These are phyloP conservation scores for Colletotrichum tabaci DNA, from an alignment of 2,329 filamentous ascomycete genomes.

Conservation along the genomic window DNA sequence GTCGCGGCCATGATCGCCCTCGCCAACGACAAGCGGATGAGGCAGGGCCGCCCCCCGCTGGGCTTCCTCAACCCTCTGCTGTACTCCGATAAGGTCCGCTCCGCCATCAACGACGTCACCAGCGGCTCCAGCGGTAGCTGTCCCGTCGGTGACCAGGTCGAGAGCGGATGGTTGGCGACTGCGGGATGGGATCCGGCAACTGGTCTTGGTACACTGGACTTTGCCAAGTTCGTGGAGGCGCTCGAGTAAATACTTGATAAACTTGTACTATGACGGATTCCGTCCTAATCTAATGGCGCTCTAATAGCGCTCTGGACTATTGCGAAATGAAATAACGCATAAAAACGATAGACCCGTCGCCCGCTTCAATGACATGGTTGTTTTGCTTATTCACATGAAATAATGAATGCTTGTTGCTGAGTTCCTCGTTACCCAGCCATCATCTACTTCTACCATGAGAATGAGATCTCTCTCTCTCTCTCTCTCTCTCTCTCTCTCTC, in stretches of 20 bases:
- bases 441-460: too few relatives aligned
- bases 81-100: conserved; percentile 46
- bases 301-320: too few relatives aligned
- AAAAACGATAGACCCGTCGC: too few relatives aligned
- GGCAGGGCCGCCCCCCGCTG: conserved; percentile 52
- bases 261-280: not conserved
- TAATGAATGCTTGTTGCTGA: too few relatives aligned
- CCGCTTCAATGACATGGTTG: too few relatives aligned
- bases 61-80: conserved; percentile 63
- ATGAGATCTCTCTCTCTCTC: too few relatives aligned
- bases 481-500: too few relatives aligned
- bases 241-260: not conserved
- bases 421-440: too few relatives aligned
- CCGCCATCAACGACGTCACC: conserved; percentile 23
- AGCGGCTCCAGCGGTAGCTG: conserved; percentile 9
- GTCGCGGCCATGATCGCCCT: conserved; percentile 60
- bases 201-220: conserved; percentile 25
- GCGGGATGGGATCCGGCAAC: conserved; percentile 21
- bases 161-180: conserved; percentile 23
- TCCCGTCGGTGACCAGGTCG: not conserved
- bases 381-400: too few relatives aligned
- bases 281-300: not conserved
- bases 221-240: conserved; percentile 15
- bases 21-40: conserved; percentile 59
- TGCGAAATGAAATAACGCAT: too few relatives aligned